A percentile compares a stretch with the other conserved stretches of the same genome.
phyloP scores from a whole-genome alignment of 139 green algal genomes.

The Picochlorum sp. region DNA sequence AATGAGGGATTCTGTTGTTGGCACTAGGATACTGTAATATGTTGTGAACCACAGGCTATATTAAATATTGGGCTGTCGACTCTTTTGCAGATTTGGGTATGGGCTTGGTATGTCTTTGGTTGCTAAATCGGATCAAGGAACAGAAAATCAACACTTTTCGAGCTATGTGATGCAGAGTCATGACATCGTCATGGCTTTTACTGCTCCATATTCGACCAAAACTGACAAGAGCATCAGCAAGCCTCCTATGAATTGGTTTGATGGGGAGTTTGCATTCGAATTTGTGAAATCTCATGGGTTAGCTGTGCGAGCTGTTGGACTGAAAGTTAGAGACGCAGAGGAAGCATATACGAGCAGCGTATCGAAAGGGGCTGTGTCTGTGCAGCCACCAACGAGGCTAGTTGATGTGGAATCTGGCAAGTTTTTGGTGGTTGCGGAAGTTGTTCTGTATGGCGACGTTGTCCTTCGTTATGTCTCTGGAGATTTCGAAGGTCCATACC shows the following conservation, averaged over 20 bases:
- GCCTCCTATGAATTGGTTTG: slow-evolving; percentile 38
- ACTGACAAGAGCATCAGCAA: slow-evolving; percentile 4
- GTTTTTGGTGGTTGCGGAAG: slow-evolving; percentile 49
- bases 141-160: slow-evolving; percentile 71
- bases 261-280: slow-evolving; percentile 35
- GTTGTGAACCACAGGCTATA: background rate
- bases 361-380: slow-evolving; percentile 51
- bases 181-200: slow-evolving; percentile 89
- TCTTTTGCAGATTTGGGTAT: slow-evolving; percentile 63
- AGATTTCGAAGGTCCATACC: slow-evolving; percentile 49
- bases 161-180: slow-evolving; percentile 73
- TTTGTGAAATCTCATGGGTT: slow-evolving; percentile 84
- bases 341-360: slow-evolving; percentile 55
- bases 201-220: slow-evolving; percentile 70
- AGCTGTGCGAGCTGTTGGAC: slow-evolving; percentile 71
- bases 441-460: slow-evolving; percentile 90
- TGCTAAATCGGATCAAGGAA: slow-evolving; percentile 79
- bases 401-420: slow-evolving; percentile 15
- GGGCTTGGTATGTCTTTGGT: slow-evolving; percentile 85
- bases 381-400: slow-evolving; percentile 47
- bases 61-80: background rate
- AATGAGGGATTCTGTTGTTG: background rate
- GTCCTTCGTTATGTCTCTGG: slow-evolving; percentile 72
- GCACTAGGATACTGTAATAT: background rate
- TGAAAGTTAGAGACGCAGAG: slow-evolving; percentile 73